phyloP scores from a whole-genome alignment of 2,329 filamentous ascomycete genomes.

The Ascocoryne sarcoides region DNA sequence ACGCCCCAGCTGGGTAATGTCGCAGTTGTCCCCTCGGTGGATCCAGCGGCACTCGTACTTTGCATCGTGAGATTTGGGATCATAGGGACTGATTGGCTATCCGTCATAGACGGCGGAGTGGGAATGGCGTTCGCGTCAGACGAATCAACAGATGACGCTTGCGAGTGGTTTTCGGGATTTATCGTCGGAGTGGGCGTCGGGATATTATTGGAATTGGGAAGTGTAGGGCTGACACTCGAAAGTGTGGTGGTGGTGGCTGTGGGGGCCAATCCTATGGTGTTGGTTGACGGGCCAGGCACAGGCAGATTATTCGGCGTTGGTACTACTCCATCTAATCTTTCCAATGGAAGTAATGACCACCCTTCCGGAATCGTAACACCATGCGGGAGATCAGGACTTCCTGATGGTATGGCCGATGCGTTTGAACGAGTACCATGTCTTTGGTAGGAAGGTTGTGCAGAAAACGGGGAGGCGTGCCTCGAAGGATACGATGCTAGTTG shows the following conservation, averaged over 20 bases:
- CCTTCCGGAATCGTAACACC: constrained; percentile 56
- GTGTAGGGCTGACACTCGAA: constrained; percentile 19
- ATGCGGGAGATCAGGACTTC: constrained; percentile 52
- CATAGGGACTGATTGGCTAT: constrained; percentile 15
- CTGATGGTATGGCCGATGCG: constrained; percentile 46
- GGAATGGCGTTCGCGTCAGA: constrained; percentile 19
- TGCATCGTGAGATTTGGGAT: constrained; percentile 10
- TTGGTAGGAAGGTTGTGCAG: constrained; percentile 19
- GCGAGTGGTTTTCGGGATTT: constrained; percentile 17
- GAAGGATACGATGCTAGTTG: constrained; percentile 2
- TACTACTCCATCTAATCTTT: constrained; percentile 32
- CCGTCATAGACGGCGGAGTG: constrained; percentile 18
- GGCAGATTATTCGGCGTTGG: background rate
- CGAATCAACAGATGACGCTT: constrained; percentile 21
- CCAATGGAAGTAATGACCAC: constrained; percentile 55
- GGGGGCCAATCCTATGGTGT: constrained; percentile 13
- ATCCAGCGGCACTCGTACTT: constrained; percentile 8
- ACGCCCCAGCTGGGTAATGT: constrained; percentile 19
- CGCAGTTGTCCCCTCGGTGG: constrained; percentile 11
- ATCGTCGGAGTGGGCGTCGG: constrained; percentile 16
- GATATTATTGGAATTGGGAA: constrained; percentile 23
- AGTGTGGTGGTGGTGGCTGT: constrained; percentile 22
- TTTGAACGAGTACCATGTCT: constrained; percentile 39
- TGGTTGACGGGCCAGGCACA: background rate
- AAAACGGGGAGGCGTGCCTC: constrained; percentile 3